Evolutionary conservation across 495 filamentous ascomycete species (phyloP).

Genomic region (Melanomma pulvis-pyrius): DNA sequence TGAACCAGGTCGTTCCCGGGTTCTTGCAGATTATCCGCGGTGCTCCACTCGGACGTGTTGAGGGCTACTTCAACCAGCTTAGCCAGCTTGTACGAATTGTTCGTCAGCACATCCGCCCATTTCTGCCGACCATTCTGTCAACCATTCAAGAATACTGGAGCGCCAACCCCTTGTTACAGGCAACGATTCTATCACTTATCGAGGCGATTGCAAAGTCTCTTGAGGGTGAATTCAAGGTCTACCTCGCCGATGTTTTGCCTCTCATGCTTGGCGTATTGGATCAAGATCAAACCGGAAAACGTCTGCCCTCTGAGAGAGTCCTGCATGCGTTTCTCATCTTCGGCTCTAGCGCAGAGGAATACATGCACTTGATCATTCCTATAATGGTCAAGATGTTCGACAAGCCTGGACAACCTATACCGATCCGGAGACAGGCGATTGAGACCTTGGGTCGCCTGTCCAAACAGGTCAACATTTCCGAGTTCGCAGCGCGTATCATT

Average conservation of each 20-base stretch:
- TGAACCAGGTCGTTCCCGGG: slow-evolving; percentile 89
- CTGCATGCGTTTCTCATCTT: slow-evolving; percentile 95
- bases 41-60: slow-evolving; percentile 71
- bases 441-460: slow-evolving; percentile 95
- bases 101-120: slow-evolving; percentile 90
- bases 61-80: slow-evolving; percentile 96
- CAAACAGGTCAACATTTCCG: slow-evolving; percentile 94
- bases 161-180: slow-evolving; percentile 71
- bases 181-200: slow-evolving; percentile 85
- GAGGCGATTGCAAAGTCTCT: slow-evolving; percentile 91
- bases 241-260: slow-evolving; percentile 83
- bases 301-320: slow-evolving; percentile 81
- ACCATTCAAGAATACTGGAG: slow-evolving; percentile 87
- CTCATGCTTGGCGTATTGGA: slow-evolving; percentile 94
- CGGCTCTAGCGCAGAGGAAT: slow-evolving; percentile 93
- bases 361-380: slow-evolving; percentile 98
- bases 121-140: slow-evolving; percentile 77
- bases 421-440: slow-evolving; percentile 83
- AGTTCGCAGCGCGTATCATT: slow-evolving; percentile 92
- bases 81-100: slow-evolving; percentile 93
- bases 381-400: slow-evolving; percentile 93
- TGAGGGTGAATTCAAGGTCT: slow-evolving; percentile 96
- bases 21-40: slow-evolving; percentile 84
- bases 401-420: slow-evolving; percentile 72
- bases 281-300: slow-evolving; percentile 70